Evolutionary conservation across 768 basidiomycete species (phyloP).

Genomic region (Lactarius sp.): DNA sequence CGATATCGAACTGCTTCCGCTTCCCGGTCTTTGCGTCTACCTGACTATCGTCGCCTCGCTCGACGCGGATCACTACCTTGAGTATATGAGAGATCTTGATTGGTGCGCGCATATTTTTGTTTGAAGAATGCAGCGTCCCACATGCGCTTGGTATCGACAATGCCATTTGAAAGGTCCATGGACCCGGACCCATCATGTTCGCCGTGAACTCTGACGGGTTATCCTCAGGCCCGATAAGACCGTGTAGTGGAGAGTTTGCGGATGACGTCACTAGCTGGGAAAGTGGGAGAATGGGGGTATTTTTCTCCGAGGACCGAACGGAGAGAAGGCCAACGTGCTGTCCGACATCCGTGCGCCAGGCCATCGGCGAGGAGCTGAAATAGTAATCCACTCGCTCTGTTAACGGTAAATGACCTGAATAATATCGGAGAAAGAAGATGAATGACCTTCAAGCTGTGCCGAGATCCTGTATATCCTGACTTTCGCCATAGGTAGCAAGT

Average conservation of each 20-base stretch:
- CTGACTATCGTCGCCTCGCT: conserved; percentile 66
- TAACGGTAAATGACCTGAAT: neutral
- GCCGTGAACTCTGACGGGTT: conserved; percentile 39
- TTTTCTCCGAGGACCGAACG: conserved; percentile 6
- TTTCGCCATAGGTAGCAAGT: conserved; percentile 78
- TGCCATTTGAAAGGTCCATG: conserved; percentile 69
- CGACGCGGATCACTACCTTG: conserved; percentile 78
- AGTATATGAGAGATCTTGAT: conserved; percentile 72
- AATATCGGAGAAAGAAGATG: neutral
- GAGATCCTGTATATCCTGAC: conserved; percentile 72
- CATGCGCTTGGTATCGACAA: conserved; percentile 65
- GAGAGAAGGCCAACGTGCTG: conserved; percentile 1
- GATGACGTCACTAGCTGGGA: conserved; percentile 48
- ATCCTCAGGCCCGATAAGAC: conserved; percentile 58
- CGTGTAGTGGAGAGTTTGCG: conserved; percentile 72
- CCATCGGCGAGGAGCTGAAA: conserved; percentile 59
- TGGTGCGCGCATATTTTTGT: conserved; percentile 71
- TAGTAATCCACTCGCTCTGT: conserved; percentile 87
- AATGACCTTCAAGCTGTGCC: conserved; percentile 74
- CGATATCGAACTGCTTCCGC: conserved; percentile 82
- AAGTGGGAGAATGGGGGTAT: conserved; percentile 56
- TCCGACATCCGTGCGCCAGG: conserved; percentile 64
- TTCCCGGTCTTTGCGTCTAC: conserved; percentile 63
- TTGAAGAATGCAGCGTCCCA: conserved; percentile 62
- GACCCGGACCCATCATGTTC: conserved; percentile 14